phyloP scores from a whole-genome alignment of 371 early-diverging fungal genomes.

The Dichotomocladium elegans region DNA sequence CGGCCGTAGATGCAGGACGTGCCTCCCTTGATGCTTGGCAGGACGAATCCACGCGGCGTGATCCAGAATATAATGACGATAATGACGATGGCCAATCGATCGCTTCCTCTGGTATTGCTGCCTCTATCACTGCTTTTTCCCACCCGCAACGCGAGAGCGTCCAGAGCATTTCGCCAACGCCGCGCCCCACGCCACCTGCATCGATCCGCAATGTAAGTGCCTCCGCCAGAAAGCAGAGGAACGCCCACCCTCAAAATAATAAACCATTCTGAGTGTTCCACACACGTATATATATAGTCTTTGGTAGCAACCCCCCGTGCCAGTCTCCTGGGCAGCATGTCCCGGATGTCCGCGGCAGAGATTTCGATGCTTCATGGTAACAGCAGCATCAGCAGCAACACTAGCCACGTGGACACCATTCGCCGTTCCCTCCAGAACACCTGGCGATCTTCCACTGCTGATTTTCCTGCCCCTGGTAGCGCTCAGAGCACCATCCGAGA shows the following conservation, averaged over 20 bases:
- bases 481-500: background rate
- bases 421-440: slow-evolving; percentile 33
- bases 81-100: no score
- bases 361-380: background rate
- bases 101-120: no score
- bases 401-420: slow-evolving; percentile 29
- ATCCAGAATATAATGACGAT: no score
- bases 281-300: no score
- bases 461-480: slow-evolving; percentile 20
- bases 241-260: no score
- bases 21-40: no score
- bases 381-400: slow-evolving; percentile 2
- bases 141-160: no score
- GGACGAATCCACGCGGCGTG: no score
- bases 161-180: background rate
- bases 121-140: no score
- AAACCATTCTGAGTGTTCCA: no score
- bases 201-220: background rate
- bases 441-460: background rate
- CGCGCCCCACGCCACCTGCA: background rate
- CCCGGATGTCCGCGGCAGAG: slow-evolving; percentile 1
- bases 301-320: slow-evolving; percentile 2
- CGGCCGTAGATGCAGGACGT: no score
- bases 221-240: no score
- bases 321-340: slow-evolving; percentile 1